Conservation (phyloP, 2,329 filamentous ascomycete genomes). For the Colletotrichum melonis region DNA sequence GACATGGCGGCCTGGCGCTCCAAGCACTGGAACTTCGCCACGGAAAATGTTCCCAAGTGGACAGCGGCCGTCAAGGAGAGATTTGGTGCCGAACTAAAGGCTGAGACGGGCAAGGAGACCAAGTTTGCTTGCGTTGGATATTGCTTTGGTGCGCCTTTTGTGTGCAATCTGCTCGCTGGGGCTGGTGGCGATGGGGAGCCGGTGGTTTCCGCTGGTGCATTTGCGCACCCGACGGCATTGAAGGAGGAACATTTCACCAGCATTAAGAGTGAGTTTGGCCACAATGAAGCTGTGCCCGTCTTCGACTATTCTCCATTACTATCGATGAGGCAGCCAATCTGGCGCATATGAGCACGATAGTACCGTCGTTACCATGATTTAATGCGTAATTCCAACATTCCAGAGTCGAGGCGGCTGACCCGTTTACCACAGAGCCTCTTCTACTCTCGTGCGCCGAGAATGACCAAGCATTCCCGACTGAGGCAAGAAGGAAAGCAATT, state of each 20-base stretch:
- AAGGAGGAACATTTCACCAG: conserved; percentile 57
- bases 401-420: background rate
- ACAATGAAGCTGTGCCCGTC: too few species aligned
- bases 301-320: too few species aligned
- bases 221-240: conserved; percentile 62
- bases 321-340: background rate
- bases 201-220: conserved; percentile 54
- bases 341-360: background rate
- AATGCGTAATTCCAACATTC: background rate
- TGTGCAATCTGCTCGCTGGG: conserved; percentile 44
- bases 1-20: conserved; percentile 60
- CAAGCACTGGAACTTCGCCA: conserved; percentile 57
- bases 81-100: conserved; percentile 43
- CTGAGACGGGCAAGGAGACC: conserved; percentile 34
- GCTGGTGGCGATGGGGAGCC: conserved; percentile 18
- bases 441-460: conserved; percentile 58
- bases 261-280: conserved; percentile 44
- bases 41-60: conserved; percentile 57
- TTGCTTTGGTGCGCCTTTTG: conserved; percentile 57
- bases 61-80: conserved; percentile 48
- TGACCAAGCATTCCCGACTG: conserved; percentile 55
- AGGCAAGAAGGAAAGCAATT: conserved; percentile 51
- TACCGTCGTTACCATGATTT: background rate
- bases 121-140: conserved; percentile 56
- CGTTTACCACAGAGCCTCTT: conserved; percentile 48